Evolutionary conservation across 805 yeast genomes (phyloP), one percentile per base, ranked within the genome.

Genomic region (Sungouiella blattae): DNA sequence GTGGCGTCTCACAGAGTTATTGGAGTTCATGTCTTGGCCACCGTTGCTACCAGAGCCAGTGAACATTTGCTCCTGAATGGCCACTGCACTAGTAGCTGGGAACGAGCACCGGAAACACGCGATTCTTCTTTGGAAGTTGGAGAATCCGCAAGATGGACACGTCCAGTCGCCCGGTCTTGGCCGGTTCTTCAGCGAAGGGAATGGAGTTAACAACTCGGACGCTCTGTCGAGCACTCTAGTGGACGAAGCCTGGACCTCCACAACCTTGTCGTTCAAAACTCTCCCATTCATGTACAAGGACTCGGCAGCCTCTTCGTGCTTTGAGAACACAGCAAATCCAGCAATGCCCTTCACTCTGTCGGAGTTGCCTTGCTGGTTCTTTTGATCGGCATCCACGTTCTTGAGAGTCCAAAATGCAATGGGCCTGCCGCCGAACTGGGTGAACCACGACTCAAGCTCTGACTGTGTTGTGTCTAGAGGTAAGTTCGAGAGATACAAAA

Each of bases 101-200:
- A 83, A 87, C 2, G 91, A 82, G 57, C 97, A 89, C 44, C 96
- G 72, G 69, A 89, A 87, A 60, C 97, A 89, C 2, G 94, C 94
- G 2, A 94, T 84, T 60, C 97, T 75, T 52, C 96, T 76, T 62
- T 89, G 97, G 63, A 89, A 89, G 60, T 89, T 89, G 16, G 95
- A 85, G 53, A 89, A 89, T 1, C 96, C 96, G 69, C 97, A 89
- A 5, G 89, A 80, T 17, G 96, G 95, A 60, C 97, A 89, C n/a
- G 85, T 86, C 97, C 97, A 89, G 57, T 89, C 97, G 14, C 97
- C 97, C 0, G 97, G 97, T 53, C 97, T 72, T 15, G 96, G 95
- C 50, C 93, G 73, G 60, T 89, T 88, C 42, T 77, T 76, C 47
- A 87, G 83, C 20, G 83, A 78, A 11, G 96, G 95, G 62, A 89